phyloP scores from a whole-genome alignment of 1,284 basidiomycete species.

The Ustilago sp. region DNA sequence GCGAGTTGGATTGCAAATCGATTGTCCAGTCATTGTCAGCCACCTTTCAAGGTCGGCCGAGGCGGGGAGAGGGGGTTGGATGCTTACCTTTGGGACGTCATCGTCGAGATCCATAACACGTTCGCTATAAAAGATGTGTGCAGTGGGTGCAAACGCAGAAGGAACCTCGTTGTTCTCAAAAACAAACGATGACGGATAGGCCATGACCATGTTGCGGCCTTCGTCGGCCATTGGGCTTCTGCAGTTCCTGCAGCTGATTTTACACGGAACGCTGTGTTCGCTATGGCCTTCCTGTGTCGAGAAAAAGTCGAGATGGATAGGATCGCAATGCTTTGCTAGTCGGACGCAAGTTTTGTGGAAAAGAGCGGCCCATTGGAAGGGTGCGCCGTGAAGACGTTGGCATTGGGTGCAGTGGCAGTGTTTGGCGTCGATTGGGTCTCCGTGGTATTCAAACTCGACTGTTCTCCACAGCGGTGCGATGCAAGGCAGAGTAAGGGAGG shows the following conservation, averaged over 20 bases:
- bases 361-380: slow-evolving; percentile 56
- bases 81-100: slow-evolving; percentile 46
- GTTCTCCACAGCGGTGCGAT: background rate
- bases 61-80: no score
- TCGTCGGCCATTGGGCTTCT: slow-evolving; percentile 52
- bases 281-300: slow-evolving; percentile 46
- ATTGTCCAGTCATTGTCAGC: no score
- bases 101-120: slow-evolving; percentile 51
- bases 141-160: slow-evolving; percentile 36
- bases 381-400: slow-evolving; percentile 60
- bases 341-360: slow-evolving; percentile 56
- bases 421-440: slow-evolving; percentile 53
- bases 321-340: slow-evolving; percentile 44
- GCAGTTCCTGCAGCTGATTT: slow-evolving; percentile 52
- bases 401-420: slow-evolving; percentile 63
- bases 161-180: slow-evolving; percentile 46
- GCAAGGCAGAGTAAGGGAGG: background rate
- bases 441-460: slow-evolving; percentile 56
- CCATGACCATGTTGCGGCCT: slow-evolving; percentile 55
- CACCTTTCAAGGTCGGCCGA: no score
- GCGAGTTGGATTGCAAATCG: background rate
- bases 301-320: slow-evolving; percentile 49
- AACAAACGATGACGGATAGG: slow-evolving; percentile 45
- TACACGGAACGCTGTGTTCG: slow-evolving; percentile 48
- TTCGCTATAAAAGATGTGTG: slow-evolving; percentile 54